Percentiles rank a stretch among this genome's conserved stretches.
Conservation (phyloP, 768 basidiomycete species). For the Amanita subjunquillea region DNA sequence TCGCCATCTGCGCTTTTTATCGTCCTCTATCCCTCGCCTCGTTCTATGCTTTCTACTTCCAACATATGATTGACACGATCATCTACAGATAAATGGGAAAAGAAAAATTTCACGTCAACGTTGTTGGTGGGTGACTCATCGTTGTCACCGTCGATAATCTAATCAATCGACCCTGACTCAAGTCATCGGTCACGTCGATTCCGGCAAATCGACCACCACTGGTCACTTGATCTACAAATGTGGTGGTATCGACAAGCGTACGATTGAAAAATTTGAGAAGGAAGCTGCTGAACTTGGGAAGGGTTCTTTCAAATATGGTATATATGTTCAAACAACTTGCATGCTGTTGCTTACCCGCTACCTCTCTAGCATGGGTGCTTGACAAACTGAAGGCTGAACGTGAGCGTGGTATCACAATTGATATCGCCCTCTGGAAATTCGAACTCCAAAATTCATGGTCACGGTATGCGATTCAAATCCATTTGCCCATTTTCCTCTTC, state of each 20-base stretch:
- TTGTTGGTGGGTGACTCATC: conserved; percentile 64
- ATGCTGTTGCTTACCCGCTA: conserved; percentile 16
- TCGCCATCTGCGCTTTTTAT: conserved; percentile 9
- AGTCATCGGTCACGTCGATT: conserved; percentile 99
- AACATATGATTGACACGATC: neutral
- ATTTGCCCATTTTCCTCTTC: conserved; percentile 12
- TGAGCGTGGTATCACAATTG: conserved; percentile 99
- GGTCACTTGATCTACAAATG: conserved; percentile 99
- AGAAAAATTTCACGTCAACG: conserved; percentile 95
- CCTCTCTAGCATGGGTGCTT: conserved; percentile 86
- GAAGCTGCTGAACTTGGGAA: conserved; percentile 99
- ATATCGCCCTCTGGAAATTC: conserved; percentile 99
- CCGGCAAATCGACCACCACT: conserved; percentile 99
- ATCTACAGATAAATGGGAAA: conserved; percentile 71
- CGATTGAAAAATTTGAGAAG: conserved; percentile 99
- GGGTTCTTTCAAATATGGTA: conserved; percentile 94
- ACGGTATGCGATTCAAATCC: conserved; percentile 46
- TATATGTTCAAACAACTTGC: conserved; percentile 2
- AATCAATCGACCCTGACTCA: conserved; percentile 17
- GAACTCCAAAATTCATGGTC: conserved; percentile 96
- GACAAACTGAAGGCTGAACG: conserved; percentile 99
- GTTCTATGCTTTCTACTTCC: conserved; percentile 10
- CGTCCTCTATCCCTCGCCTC: conserved; percentile 10
- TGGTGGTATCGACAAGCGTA: conserved; percentile 99
- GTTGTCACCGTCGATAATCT: conserved; percentile 11